Conservation (phyloP, 2,329 filamentous ascomycete species). For the Fusarium sp. region DNA sequence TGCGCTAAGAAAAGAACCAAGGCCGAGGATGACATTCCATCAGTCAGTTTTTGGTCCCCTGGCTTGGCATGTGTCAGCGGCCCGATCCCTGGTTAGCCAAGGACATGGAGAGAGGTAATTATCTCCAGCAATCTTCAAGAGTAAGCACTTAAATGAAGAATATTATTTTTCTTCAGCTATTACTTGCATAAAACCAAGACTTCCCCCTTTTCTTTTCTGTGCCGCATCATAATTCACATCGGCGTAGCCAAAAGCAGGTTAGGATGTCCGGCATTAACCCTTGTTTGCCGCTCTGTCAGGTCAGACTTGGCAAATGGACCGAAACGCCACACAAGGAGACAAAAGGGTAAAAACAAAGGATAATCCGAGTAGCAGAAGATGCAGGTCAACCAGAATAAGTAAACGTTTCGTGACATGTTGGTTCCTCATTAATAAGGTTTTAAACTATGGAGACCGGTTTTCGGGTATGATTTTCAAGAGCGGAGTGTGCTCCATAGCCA, state of each 20-base stretch:
- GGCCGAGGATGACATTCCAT: neutral
- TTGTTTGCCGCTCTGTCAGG: neutral
- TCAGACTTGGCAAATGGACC: neutral
- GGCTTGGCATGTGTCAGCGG: slow-evolving; percentile 24
- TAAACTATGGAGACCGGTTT: neutral
- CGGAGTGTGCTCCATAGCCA: slow-evolving; percentile 1
- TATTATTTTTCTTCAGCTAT: neutral
- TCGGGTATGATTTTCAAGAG: neutral
- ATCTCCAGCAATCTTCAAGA: neutral
- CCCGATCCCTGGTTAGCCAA: slow-evolving; percentile 1
- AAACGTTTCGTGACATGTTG: neutral
- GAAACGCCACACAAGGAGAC: neutral
- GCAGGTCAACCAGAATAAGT: neutral
- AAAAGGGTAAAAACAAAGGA: neutral
- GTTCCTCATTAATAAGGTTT: neutral
- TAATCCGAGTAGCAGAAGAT: neutral
- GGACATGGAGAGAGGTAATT: neutral
- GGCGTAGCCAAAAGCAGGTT: neutral
- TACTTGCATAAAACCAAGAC: neutral
- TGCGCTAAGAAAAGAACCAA: neutral
- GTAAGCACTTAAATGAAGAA: neutral
- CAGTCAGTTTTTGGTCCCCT: neutral
- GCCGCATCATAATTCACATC: neutral
- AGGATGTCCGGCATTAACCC: neutral
- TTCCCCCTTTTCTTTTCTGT: neutral